These are phyloP conservation scores for Penstemon eatonii DNA, from an alignment of 257 asterid genomes.

Conservation along the genomic window DNA sequence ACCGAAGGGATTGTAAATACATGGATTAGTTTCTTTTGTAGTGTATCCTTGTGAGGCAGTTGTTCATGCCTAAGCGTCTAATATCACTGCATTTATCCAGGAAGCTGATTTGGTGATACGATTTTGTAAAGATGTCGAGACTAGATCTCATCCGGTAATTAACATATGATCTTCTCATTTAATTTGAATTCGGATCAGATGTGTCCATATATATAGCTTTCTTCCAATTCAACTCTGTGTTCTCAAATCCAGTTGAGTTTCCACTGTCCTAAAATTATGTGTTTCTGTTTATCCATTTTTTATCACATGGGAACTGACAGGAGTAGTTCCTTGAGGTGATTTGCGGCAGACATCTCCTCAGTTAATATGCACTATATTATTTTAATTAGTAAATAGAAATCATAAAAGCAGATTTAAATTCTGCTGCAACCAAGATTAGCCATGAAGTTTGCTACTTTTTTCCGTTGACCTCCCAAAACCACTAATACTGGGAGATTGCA, in stretches of 20 bases:
- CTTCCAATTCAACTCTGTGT: background rate
- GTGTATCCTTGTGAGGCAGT: constrained; percentile 6
- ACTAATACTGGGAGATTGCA: constrained; percentile 9
- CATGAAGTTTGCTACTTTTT: background rate
- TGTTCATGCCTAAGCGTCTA: constrained; percentile 19
- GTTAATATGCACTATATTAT: background rate
- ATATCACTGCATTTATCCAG: constrained; percentile 43
- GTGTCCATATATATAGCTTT: background rate
- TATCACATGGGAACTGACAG: background rate
- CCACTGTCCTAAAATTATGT: background rate
- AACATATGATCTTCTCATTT: constrained; percentile 19
- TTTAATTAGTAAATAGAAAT: background rate
- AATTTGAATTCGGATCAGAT: background rate
- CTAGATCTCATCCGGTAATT: constrained; percentile 70
- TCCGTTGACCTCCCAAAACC: constrained; percentile 17
- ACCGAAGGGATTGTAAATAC: constrained; percentile 12
- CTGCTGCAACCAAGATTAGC: constrained; percentile 3
- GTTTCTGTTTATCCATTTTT: background rate
- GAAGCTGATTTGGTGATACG: constrained; percentile 73
- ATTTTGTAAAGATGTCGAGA: constrained; percentile 90
- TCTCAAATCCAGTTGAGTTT: background rate
- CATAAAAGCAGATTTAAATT: constrained; percentile 7
- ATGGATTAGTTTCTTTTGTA: constrained; percentile 11
- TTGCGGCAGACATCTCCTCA: background rate
- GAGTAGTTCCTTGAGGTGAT: background rate